Base-by-base conservation (phyloP, 2,329 filamentous ascomycete genomes). In the Tolypocladium paradoxum region DNA sequence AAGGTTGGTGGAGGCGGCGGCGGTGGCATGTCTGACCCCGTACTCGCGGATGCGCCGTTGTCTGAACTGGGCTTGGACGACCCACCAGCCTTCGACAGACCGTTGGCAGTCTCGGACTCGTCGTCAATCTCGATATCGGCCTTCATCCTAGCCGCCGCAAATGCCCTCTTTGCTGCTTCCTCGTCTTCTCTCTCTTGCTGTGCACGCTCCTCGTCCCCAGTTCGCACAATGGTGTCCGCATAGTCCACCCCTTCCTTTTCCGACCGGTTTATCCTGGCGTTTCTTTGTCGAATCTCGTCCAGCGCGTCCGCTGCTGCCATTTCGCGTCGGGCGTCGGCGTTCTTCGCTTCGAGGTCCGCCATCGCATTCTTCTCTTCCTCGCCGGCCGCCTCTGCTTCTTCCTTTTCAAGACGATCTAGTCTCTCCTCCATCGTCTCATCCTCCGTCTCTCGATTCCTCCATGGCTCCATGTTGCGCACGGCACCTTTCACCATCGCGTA, bases 221-320 rank as follows among this genome's bases (percentile, higher is more conserved):
- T 64, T n/a, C 73, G 66, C 52, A 77, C 73, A 1, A 82, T 74
- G 4, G 77, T 74, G 6, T 81, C 77, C 12, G 75, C 71, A 22
- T 82, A 80, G 53, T 85, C 82, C 4, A 82, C 74, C 3, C 82
- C 83, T 55, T 89, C 84, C 63, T 83, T 82, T 53, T 83, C 81
- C 9, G 85, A 86, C 58, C 87, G 79, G 68, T 95, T 89, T 49
- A 93, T 83, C 57, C 90, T 78, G 8, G 93, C 93, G 71, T 99
- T 99, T 58, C 92, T 76, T 51, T 88, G 92, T 53, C 92, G 78
- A 54, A 99, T 96, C 72, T 96, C 91, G 68, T 99, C 93, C 53
- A 99, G 73, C 8, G 91, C 92, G 73, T 99, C 93, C 2, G 93
- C 93, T 46, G 96, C 89, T 20, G 88, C 89, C 91, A 99, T 99